These are phyloP conservation scores for Metarhizium humberi DNA, from an alignment of 2,329 filamentous ascomycete species.

Conservation along the genomic window DNA sequence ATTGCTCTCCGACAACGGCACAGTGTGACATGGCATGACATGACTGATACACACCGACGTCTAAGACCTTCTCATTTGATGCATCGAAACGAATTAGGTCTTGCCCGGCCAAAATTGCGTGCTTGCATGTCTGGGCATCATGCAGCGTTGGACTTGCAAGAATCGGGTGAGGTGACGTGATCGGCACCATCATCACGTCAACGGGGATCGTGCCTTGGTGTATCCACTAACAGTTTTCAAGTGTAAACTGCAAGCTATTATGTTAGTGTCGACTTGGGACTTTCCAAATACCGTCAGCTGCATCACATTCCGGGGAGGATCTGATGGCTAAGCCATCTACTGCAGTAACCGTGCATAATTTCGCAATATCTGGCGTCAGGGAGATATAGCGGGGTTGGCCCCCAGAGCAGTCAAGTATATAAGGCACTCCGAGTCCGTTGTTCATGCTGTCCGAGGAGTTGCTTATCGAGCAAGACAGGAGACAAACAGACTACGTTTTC, in stretches of 20 bases:
- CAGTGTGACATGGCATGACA: background rate
- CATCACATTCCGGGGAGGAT: background rate
- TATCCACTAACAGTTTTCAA: background rate
- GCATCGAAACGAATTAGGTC: background rate
- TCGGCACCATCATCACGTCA: conserved; percentile 12
- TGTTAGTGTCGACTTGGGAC: background rate
- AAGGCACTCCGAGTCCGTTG: background rate
- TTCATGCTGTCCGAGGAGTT: background rate
- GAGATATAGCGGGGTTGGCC: background rate
- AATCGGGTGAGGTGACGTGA: conserved; percentile 10
- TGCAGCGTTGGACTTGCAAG: background rate
- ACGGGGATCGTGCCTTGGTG: background rate
- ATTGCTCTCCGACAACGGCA: background rate
- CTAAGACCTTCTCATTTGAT: background rate
- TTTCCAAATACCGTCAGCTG: background rate
- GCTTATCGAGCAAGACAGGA: background rate
- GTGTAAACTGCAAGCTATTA: no score
- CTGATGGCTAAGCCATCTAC: background rate
- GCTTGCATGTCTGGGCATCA: background rate
- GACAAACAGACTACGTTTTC: background rate
- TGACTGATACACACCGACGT: background rate
- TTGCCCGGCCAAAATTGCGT: conserved; percentile 4
- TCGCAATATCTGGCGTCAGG: conserved; percentile 2
- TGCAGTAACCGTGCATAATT: background rate
- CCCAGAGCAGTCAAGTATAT: background rate